Evolutionary conservation across 768 basidiomycete genomes (phyloP), one percentile per base, ranked within the genome.

Genomic region (Lactarius hatsudake): DNA sequence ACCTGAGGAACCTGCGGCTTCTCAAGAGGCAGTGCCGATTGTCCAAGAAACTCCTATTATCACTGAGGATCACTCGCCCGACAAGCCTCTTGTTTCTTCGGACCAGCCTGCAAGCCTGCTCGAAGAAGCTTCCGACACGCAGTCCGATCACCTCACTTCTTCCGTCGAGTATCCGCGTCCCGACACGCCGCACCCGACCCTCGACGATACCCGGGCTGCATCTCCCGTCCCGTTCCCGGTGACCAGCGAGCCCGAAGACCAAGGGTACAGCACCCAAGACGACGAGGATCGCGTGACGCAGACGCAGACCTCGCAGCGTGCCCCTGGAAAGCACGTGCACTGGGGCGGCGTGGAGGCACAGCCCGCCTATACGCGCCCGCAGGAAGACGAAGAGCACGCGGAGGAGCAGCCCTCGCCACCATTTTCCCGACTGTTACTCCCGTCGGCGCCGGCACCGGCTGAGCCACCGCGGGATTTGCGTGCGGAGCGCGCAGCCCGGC

Each of bases 231-330:
- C 69, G 20, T 63, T 70, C 59, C 67, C 62, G 17, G 7, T 34
- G 23, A 54, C 61, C 32, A 34, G n/a, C 42, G 65, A 68, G 26
- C 62, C 34, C 45, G 69, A 70, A 36, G 69, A 70, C 59, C 69
- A 69, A 42, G 69, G 69, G 1, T 70, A 70, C 30, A 62, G 69
- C 17, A 70, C 69, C 5, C 69, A 70, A 61, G 69, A 70, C 20
- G 67, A 68, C 48, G 69, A 70, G 23, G 69, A 70, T 23, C 61
- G 65, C 43, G 26, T 42, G 18, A 13, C 61, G 3, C 63, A 68
- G 28, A 38, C 36, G 36, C 36, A 38, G 28, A 26, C 34, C 59
- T 38, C 40, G 20, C 28, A 45, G 1, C 67, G 62, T 18, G 40
- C 53, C 34, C 17, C 53, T 12, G 67, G 62, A 0, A 68, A 68